A percentile compares a stretch with the other conserved stretches of the same genome.
Evolutionary conservation across 2,329 filamentous ascomycete genomes (phyloP).

Genomic region (Colletotrichum sp.): DNA sequence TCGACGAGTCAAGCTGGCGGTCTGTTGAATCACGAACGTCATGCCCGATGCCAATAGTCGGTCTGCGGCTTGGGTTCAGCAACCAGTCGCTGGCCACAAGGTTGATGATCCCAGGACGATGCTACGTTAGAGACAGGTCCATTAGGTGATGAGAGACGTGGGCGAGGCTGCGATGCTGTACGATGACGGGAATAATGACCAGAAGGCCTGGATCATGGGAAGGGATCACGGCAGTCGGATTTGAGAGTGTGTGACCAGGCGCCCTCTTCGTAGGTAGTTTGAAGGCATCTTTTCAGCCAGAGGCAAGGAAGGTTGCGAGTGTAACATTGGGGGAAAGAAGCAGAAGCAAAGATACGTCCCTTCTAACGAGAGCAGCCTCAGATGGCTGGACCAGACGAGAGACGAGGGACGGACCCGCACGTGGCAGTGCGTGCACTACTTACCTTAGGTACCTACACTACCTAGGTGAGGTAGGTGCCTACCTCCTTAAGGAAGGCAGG

Average conservation of each 20-base stretch:
- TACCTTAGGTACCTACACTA: background rate
- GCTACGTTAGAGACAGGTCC: background rate
- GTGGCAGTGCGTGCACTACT: constrained; percentile 5
- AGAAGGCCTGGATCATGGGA: background rate
- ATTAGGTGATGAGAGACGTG: background rate
- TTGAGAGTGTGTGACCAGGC: background rate
- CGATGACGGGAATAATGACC: background rate
- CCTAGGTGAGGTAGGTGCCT: background rate
- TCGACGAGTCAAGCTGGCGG: background rate
- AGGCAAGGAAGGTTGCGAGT: background rate
- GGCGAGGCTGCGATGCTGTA: background rate
- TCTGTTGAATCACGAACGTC: background rate
- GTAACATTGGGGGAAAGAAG: background rate
- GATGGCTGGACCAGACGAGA: background rate
- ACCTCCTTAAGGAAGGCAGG: background rate
- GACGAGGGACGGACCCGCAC: constrained; percentile 12
- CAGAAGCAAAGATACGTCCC: background rate
- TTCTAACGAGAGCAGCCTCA: constrained; percentile 4
- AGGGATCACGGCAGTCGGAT: background rate
- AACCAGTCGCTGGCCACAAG: background rate
- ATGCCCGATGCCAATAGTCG: background rate
- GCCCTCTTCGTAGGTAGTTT: background rate
- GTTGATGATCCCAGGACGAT: background rate
- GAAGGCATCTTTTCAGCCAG: background rate
- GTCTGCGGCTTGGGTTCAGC: background rate